Evolutionary conservation across 805 yeast species (phyloP), one percentile per base, ranked within the genome.

Genomic region (Yarrowia osloensis): DNA sequence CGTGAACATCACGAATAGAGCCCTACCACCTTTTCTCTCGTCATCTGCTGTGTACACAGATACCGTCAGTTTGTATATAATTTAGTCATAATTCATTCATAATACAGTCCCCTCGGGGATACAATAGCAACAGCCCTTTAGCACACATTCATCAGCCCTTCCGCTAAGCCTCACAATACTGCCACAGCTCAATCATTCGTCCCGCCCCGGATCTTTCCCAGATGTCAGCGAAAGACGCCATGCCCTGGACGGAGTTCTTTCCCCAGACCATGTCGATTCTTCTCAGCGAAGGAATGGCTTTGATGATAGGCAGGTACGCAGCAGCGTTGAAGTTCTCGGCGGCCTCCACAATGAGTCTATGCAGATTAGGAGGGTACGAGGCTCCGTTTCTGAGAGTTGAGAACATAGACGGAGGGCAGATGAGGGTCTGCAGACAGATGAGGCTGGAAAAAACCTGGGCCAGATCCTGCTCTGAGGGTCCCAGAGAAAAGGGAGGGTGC

Each of bases 201-300:
- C 49, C 49, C 1, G 49, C 47, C 7, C 49, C 49, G 0, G 63
- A 57, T 9, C 4, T 3, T 11, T 57, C 63, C 63, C 63, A 57
- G 19, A 19, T 13, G 2, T 57, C 26, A 4, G 63, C 63, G 40
- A 57, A 57, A 2, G 47, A 15, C 1, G 26, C 49, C 63, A 57
- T 57, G 3, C 49, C 63, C 12, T 26, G 37, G 11, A 57, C 63
- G 4, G 37, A 40, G 42, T 57, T 57, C 49, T 40, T 57, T 8
- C 63, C 42, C 63, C 63, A 57, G 19, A 57, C 63, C 63, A 57
- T 39, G 9, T 57, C 63, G 26, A 57, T 29, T 28, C 63, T 15
- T 37, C 47, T 9, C n/a, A 57, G 24, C 1, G 63, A 57, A 13
- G 63, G 63, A 35, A 57, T 57, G 15, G 47, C n/a, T 19, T 39